Evolutionary conservation across 2,329 filamentous ascomycete species (phyloP).

Genomic region (Hypoxylon sp.): DNA sequence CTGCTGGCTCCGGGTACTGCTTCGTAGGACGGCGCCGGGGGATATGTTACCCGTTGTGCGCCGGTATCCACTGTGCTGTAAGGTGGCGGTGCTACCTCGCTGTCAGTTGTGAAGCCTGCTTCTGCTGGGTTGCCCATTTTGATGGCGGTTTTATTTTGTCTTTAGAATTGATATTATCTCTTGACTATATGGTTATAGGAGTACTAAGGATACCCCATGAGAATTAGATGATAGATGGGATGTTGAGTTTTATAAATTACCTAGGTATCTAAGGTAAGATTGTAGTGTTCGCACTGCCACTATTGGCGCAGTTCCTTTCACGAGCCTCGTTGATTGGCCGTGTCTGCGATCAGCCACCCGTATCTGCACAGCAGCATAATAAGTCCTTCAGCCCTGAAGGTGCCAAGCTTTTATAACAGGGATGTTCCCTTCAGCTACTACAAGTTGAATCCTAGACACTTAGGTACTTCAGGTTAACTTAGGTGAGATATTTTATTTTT

Average conservation of each 20-base stretch:
- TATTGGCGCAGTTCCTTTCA: background rate
- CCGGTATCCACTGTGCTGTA: slow-evolving; percentile 19
- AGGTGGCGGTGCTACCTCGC: slow-evolving; percentile 26
- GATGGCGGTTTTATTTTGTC: background rate
- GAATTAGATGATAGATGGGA: background rate
- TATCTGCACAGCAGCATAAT: background rate
- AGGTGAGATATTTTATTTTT: no score
- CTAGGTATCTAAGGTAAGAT: slow-evolving; percentile 1
- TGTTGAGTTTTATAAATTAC: slow-evolving; percentile 3
- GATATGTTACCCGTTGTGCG: background rate
- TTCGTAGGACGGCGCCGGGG: slow-evolving; percentile 30
- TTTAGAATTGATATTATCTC: background rate
- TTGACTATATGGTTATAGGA: background rate
- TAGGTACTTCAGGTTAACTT: no score
- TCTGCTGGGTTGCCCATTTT: slow-evolving; percentile 34
- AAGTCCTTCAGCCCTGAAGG: background rate
- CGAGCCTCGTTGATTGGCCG: background rate
- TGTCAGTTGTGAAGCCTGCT: slow-evolving; percentile 9
- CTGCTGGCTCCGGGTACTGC: slow-evolving; percentile 15
- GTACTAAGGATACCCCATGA: background rate
- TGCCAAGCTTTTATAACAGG: no score
- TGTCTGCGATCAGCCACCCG: slow-evolving; percentile 7
- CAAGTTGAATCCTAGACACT: no score
- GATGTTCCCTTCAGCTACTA: no score
- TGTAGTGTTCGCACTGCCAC: slow-evolving; percentile 8